Percentiles rank a stretch among this genome's conserved stretches.
These are phyloP conservation scores for Vitis riparia DNA, from an alignment of 164 flowering plant genomes.

Conservation along the genomic window DNA sequence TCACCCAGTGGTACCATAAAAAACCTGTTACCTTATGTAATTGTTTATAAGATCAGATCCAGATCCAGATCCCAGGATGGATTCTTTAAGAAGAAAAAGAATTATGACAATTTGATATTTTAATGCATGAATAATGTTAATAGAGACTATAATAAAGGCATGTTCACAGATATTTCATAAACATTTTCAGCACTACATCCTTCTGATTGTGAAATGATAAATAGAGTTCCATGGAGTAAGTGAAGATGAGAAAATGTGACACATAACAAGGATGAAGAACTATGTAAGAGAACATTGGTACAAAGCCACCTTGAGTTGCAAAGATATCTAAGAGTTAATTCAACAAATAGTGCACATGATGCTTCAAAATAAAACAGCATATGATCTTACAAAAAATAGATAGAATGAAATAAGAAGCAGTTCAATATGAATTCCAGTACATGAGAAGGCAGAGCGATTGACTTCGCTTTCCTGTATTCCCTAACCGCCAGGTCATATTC, in stretches of 20 bases:
- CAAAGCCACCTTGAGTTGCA: too few relatives aligned
- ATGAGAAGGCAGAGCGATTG: slow-evolving; percentile 96
- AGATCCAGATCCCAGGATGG: too few relatives aligned
- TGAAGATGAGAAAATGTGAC: too few relatives aligned
- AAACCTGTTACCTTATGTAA: too few relatives aligned
- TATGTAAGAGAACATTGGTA: background rate
- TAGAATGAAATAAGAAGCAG: background rate
- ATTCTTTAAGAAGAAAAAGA: background rate
- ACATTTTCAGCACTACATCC: background rate
- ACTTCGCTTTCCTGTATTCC: slow-evolving; percentile 97
- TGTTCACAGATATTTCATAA: background rate
- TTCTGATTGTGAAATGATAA: background rate
- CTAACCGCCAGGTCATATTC: slow-evolving; percentile 98
- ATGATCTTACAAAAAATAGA: background rate
- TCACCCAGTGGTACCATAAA: too few relatives aligned
- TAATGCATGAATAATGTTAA: background rate
- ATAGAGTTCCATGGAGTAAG: background rate
- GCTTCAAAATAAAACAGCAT: slow-evolving; percentile 6
- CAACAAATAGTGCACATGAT: background rate
- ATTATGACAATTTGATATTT: background rate
- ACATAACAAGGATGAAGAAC: background rate
- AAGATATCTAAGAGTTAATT: background rate
- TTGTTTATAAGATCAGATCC: too few relatives aligned
- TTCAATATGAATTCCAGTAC: slow-evolving; percentile 33
- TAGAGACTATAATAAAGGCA: background rate